Base-by-base conservation (phyloP, 148 eudicot species). In the Beta vulgaris region DNA sequence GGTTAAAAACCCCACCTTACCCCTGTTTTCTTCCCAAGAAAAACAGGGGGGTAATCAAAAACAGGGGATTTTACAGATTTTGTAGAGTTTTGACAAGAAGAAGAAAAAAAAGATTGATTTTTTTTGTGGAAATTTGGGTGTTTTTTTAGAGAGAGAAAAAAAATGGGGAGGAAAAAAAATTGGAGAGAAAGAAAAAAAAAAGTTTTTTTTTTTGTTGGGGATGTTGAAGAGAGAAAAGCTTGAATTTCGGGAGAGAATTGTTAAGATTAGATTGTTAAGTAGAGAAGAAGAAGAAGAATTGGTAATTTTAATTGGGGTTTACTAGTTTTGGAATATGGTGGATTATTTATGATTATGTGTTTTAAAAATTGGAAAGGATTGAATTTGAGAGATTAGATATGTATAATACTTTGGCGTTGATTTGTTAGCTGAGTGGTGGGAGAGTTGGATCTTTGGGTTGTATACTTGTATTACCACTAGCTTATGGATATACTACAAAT, bases 1-100 rank as follows among this genome's bases (percentile, higher is more conserved):
- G 82, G 78, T 63, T 39, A 68, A 59, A 68, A 3, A 75, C 82
- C 78, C 82, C 13, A 69, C 82, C 82, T 79, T 73, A 72, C 65
- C 72, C 82, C 82, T 76, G 46, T 43, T 58, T 37, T 37, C 66
- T 29, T n/a, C n/a, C n/a, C n/a, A n/a, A n/a, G n/a, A n/a, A n/a
- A n/a, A n/a, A n/a, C n/a, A n/a, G n/a, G 71, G 32, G 48, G 65
- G 58, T 44, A 51, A 67, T n/a, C 37, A 44, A 74, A 74, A 74
- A 54, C 67, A 68, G 67, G 62, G 71, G 51, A 54, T 51, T 36
- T 42, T 68, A 32, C 29, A 35, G 34, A 46, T 18, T 16, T 63
- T 64, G 68, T 26, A 32, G 55, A 0, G 39, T 18, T 16, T 63
- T 64, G 68, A 35, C 42, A 65, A 0, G 39, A 55, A 42, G 2